Evolutionary conservation across 805 yeast species (phyloP), one percentile per base, ranked within the genome.

Genomic region (Yueomyces sinensis): DNA sequence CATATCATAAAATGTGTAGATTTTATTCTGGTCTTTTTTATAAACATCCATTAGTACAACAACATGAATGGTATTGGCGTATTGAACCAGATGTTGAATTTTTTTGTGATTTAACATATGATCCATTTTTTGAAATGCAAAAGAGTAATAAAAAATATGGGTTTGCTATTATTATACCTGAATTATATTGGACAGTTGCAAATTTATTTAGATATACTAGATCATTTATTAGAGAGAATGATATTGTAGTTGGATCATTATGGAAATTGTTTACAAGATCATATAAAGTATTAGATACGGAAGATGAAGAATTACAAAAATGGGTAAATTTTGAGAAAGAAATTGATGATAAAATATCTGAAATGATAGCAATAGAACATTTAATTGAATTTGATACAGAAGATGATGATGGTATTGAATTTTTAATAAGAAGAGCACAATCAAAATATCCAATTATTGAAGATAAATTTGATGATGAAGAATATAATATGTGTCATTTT

Each of bases 1-100:
- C 89, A 5, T 91, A 89, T 52, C 96, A 89, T 55, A 79, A 81
- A 50, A 89, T 89, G 97, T 89, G 97, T 54, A 68, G 95, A n/a
- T 87, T 77, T 53, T 83, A 82, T 51, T 74, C 93, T 0, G 94
- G 95, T 1, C 65, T 66, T 37, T 89, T 89, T 50, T 83, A 72
- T 59, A 72, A 76, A 39, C 95, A 89, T 54, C 81, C 80, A 5
- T 51, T 82, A 41, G 77, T 89, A 30, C 57, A 58, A 33, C 68
- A 74, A 39, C 67, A 74, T 37, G 84, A 86, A 41, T 89, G 95
- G 93, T 89, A 86, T 59, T 87, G 96, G 95, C 68, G 97, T 37
- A 84, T 91, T 11, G 98, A 91, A 56, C 97, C 97, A 3, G 80
- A 80, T 43, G 91, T 89, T 29, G 77, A 82, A 43, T 84, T 83